These are phyloP conservation scores for Leucoagaricus sp. DNA, from an alignment of 1,284 basidiomycete species.

Conservation along the genomic window DNA sequence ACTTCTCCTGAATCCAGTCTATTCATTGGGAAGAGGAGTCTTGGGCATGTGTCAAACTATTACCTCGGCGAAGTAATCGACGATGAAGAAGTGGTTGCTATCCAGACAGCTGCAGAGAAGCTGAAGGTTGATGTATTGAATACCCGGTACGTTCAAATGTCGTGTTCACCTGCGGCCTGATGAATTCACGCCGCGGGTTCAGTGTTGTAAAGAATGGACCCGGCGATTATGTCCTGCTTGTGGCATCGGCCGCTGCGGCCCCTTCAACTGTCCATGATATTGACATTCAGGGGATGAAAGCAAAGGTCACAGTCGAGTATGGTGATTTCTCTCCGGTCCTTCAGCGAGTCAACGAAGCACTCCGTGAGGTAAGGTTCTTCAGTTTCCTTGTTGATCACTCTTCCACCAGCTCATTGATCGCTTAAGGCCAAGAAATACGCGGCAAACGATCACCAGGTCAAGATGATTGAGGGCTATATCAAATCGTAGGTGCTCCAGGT, in stretches of 20 bases:
- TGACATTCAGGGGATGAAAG: constrained; percentile 39
- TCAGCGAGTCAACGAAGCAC: constrained; percentile 51
- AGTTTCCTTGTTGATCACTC: background rate
- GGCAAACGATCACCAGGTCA: constrained; percentile 70
- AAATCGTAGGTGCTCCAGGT: constrained; percentile 57
- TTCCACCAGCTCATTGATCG: background rate
- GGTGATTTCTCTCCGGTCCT: constrained; percentile 68
- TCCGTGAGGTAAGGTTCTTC: constrained; percentile 63
- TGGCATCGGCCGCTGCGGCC: constrained; percentile 63
- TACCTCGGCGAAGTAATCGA: constrained; percentile 72
- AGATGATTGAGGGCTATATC: constrained; percentile 79
- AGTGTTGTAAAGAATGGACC: constrained; percentile 70
- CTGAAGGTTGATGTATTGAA: constrained; percentile 74
- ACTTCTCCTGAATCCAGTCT: constrained; percentile 61
- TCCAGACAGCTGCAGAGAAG: constrained; percentile 75
- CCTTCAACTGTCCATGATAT: constrained; percentile 47
- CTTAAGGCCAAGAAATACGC: constrained; percentile 67
- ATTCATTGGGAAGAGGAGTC: constrained; percentile 75
- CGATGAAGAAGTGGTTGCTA: constrained; percentile 73
- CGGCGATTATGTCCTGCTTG: constrained; percentile 63
- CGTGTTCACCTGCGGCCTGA: background rate
- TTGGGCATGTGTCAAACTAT: constrained; percentile 81
- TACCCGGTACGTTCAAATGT: constrained; percentile 58
- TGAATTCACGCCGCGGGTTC: constrained; percentile 1
- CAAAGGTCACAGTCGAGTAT: constrained; percentile 66